These are phyloP conservation scores for Dentipellis sp. DNA, from an alignment of 768 basidiomycete genomes.

Conservation along the genomic window DNA sequence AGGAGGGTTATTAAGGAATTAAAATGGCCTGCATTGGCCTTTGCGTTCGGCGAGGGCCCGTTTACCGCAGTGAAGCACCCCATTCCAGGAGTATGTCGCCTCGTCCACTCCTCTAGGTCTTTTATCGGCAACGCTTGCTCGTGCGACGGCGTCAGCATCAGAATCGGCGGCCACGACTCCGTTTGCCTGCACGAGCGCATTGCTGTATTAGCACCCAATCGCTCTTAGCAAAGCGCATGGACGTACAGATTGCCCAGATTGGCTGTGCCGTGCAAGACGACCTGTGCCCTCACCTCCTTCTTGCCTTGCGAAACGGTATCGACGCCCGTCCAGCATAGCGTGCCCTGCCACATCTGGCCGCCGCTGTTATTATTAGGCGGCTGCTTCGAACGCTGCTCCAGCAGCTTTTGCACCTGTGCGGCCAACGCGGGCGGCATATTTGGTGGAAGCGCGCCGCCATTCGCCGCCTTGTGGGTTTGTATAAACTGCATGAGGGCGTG, in stretches of 20 bases:
- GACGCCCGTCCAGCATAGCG: conserved; percentile 10
- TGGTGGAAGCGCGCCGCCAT: background rate
- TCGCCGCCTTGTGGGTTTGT: background rate
- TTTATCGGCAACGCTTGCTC: conserved; percentile 1
- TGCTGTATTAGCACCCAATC: too few species aligned
- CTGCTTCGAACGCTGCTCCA: conserved; percentile 5
- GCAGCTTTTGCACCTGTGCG: conserved; percentile 11
- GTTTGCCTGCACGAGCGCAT: background rate
- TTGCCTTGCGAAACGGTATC: conserved; percentile 9
- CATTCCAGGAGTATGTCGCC: conserved; percentile 3
- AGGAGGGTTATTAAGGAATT: conserved; percentile 8
- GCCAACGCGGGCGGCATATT: conserved; percentile 3
- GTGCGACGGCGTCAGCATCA: conserved; percentile 6
- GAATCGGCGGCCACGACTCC: conserved; percentile 8
- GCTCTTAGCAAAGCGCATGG: background rate
- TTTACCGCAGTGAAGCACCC: conserved; percentile 2
- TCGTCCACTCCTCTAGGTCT: conserved; percentile 14
- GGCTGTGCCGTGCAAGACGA: conserved; percentile 1
- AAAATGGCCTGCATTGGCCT: conserved; percentile 5
- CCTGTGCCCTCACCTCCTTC: conserved; percentile 12
- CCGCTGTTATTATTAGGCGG: background rate
- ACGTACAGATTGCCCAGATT: conserved; percentile 8
- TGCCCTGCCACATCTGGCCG: conserved; percentile 7
- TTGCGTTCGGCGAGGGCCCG: background rate
- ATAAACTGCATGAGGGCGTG: background rate